Base-by-base conservation (phyloP, 768 basidiomycete genomes). In the Lactarius hengduanensis region DNA sequence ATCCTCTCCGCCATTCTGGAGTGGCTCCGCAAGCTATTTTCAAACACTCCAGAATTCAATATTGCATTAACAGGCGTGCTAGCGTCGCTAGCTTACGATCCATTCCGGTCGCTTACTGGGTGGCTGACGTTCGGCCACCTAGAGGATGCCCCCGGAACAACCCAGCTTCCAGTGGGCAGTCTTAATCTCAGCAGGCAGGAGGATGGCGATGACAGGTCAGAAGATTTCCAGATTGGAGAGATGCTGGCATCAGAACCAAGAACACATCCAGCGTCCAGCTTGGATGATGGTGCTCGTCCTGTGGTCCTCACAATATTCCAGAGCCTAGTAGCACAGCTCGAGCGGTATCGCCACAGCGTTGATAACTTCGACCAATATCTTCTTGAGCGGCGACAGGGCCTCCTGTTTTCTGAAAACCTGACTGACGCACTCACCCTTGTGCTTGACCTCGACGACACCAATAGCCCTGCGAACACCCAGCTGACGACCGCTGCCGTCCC, bases 321-420 rank as follows among this genome's bases (percentile, higher is more conserved):
- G 32, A 86, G 89, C 13, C 85, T 97, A 4, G 87, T 94, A 53
- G 81, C 83, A 20, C 92, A 95, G 71, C 82, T 98, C 10, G 90
- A 94, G 71, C 81, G 84, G 55, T 95, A 95, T 77, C 88, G 94
- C 8, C 80, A 83, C 47, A 74, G 82, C 22, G 87, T 96, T 34
- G 83, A 88, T 26, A 79, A 88, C 56, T 97, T 98, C 73, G 94
- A 98, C 78, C 84, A 83, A 73, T 92, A 86, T 72, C 84, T 98
- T 3, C 75, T 86, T 2, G 93, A 98, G 76, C 84, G 96, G 41
- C 84, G 96, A 20, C 90, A 90, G 73, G 96, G 95, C 2, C 81
- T 98, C 10, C 77, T 96, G 20, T 97, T 96, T 76, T 90, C 90
- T 4, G 95, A 97, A 77, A 95, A 95, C 74, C 78, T 97, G 41